Percentiles rank a stretch among this genome's conserved stretches.
These are phyloP conservation scores for Aspergillus sojae DNA, from an alignment of 2,329 filamentous ascomycete genomes.

Conservation along the genomic window DNA sequence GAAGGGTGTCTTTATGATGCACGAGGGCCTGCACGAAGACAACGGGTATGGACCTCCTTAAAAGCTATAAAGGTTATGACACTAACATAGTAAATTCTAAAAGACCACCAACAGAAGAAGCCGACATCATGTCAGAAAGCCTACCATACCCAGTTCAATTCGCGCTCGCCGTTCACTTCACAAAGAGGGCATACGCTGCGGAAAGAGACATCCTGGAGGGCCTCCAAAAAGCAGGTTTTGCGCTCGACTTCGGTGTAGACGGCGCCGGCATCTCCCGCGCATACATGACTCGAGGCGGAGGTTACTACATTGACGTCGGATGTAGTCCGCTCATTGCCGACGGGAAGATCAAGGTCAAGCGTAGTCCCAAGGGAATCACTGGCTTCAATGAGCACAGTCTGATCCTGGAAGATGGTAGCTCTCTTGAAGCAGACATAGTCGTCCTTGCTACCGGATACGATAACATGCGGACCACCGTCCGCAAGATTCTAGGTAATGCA, in stretches of 20 bases:
- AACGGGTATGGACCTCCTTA: slow-evolving; percentile 28
- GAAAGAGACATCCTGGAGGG: slow-evolving; percentile 50
- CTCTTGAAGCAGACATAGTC: slow-evolving; percentile 64
- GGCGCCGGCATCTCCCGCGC: slow-evolving; percentile 47
- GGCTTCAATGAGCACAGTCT: slow-evolving; percentile 52
- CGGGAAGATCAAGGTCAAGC: slow-evolving; percentile 64
- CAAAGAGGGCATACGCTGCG: slow-evolving; percentile 43
- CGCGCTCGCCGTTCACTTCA: slow-evolving; percentile 47
- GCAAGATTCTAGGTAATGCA: slow-evolving; percentile 63
- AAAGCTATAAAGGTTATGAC: neutral
- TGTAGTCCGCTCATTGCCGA: slow-evolving; percentile 57
- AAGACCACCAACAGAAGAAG: slow-evolving; percentile 53
- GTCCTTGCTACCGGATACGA: slow-evolving; percentile 67
- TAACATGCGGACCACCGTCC: slow-evolving; percentile 67
- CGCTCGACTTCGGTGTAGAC: slow-evolving; percentile 43
- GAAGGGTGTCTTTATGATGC: slow-evolving; percentile 48
- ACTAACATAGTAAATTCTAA: neutral
- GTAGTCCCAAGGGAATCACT: slow-evolving; percentile 56
- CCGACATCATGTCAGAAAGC: slow-evolving; percentile 52
- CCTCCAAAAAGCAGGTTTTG: slow-evolving; percentile 51
- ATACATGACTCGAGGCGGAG: slow-evolving; percentile 54
- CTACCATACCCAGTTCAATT: slow-evolving; percentile 53
- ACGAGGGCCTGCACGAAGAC: slow-evolving; percentile 52
- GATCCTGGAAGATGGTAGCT: slow-evolving; percentile 57
- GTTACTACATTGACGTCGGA: slow-evolving; percentile 64